Evolutionary conservation across 306 rosid genomes (phyloP), one percentile per base, ranked within the genome.

Genomic region (Vigna angularis): DNA sequence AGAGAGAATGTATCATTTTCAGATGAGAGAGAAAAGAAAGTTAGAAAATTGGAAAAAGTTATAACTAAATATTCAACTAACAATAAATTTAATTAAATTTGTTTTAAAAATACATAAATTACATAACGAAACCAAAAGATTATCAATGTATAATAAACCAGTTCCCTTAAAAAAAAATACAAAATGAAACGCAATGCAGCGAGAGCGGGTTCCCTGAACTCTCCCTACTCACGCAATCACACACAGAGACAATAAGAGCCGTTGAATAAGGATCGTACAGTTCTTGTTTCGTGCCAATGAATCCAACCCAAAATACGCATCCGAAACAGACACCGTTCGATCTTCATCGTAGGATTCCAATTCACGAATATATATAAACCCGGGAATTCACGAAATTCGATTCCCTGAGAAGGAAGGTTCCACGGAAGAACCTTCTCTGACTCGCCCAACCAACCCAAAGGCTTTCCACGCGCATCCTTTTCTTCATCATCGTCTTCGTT

Each of bases 341-440:
- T 59, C 40, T 59, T 13, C 17, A 59, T 59, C 9, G 0, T 4
- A 58, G 64, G 38, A 26, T 26, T 12, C n/a, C n/a, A 26, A 7
- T 22, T 6, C 4, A 24, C 1, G 17, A 58, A 24, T 12, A 14
- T 13, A 14, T 5, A 13, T 5, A 28, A 28, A 28, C 0, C 7
- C 11, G 10, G 15, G 9, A 28, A 6, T 34, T 6, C 66, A 59
- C 40, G 18, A 16, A 59, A 59, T 26, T 36, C 36, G 4, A 12
- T 13, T 0, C 38, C 65, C 3, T 6, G 10, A 0, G 38, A 44
- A 67, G 72, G 66, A 70, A 80, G 55, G 55, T 73, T 84, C 74
- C 70, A 76, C 62, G 17, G 64, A 44, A 52, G 70, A 74, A 52
- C 62, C 72, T 70, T 77, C 83, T 61, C 56, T 52, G 71, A 70